Evolutionary conservation across 768 basidiomycete genomes (phyloP).

Genomic region (Antrodiella citrinella): DNA sequence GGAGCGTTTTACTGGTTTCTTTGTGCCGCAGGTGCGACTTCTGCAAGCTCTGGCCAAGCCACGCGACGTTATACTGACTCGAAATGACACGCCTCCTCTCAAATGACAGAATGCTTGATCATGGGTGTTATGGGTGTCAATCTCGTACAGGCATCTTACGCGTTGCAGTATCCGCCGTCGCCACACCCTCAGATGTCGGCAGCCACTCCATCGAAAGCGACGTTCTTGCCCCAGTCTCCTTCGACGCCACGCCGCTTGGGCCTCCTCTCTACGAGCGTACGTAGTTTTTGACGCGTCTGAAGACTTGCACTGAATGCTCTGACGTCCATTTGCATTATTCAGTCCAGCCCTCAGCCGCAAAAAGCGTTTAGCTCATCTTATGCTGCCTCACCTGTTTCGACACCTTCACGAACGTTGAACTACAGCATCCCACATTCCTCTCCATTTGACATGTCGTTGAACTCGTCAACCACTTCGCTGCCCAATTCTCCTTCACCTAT

Average conservation of each 20-base stretch:
- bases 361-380: conserved; percentile 21
- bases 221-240: neutral
- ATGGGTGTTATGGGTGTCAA: conserved; percentile 26
- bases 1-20: conserved; percentile 12
- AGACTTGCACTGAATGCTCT: too few relatives aligned
- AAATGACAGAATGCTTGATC: conserved; percentile 21
- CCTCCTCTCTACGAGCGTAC: neutral
- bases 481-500: conserved; percentile 14
- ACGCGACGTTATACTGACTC: neutral
- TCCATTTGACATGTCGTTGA: conserved; percentile 26
- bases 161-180: conserved; percentile 28
- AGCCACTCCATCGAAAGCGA: conserved; percentile 9
- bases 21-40: conserved; percentile 25
- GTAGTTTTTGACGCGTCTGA: neutral
- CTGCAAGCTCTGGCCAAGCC: neutral
- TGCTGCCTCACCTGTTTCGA: conserved; percentile 29
- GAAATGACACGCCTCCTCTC: neutral
- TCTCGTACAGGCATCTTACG: conserved; percentile 26
- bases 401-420: conserved; percentile 24
- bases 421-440: conserved; percentile 25
- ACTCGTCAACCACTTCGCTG: conserved; percentile 23
- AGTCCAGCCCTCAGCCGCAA: conserved; percentile 21
- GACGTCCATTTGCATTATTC: too few relatives aligned
- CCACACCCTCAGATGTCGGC: conserved; percentile 18
- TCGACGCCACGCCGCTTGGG: neutral